Evolutionary conservation across 352 stramenopile genomes (phyloP).

Genomic region (Pilasporangium apinafurcum): DNA sequence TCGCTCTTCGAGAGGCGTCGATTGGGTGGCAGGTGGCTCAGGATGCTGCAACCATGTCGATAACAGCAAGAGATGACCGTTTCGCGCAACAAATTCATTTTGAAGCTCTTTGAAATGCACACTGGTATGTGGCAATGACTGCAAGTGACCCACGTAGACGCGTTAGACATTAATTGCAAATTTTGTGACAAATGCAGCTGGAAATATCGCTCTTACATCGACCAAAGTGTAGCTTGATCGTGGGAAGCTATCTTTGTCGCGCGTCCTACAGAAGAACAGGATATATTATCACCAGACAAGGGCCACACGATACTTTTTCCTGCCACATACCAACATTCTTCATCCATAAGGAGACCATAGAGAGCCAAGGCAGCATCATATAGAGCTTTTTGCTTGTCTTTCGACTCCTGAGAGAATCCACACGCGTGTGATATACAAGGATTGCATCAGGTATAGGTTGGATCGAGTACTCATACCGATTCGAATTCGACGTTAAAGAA

Average conservation of each 20-base stretch:
- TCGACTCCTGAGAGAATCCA: slow-evolving; percentile 18
- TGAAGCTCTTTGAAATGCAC: slow-evolving; percentile 12
- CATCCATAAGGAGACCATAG: slow-evolving; percentile 61
- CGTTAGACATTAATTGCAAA: neutral
- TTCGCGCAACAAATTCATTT: slow-evolving; percentile 30
- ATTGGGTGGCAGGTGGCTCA: slow-evolving; percentile 61
- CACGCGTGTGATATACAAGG: neutral
- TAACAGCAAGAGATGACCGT: slow-evolving; percentile 63
- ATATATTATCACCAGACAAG: neutral
- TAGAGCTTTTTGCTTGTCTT: slow-evolving; percentile 35
- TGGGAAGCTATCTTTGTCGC: slow-evolving; percentile 76
- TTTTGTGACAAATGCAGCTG: neutral
- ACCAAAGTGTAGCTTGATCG: slow-evolving; percentile 69
- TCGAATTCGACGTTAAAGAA: slow-evolving; percentile 60
- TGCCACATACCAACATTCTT: slow-evolving; percentile 59
- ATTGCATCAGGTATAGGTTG: neutral
- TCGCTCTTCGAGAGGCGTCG: slow-evolving; percentile 54
- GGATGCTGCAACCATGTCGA: slow-evolving; percentile 71
- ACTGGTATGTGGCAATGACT: slow-evolving; percentile 36
- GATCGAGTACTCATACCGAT: slow-evolving; percentile 14
- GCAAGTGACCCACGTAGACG: neutral
- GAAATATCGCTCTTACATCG: slow-evolving; percentile 19
- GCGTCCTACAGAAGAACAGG: slow-evolving; percentile 25
- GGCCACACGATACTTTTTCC: too few relatives aligned
- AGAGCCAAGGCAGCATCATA: slow-evolving; percentile 44